Evolutionary conservation across 192 early-diverging fungal genomes (phyloP), one percentile per base, ranked within the genome.

Genomic region (Lobosporangium transversale): DNA sequence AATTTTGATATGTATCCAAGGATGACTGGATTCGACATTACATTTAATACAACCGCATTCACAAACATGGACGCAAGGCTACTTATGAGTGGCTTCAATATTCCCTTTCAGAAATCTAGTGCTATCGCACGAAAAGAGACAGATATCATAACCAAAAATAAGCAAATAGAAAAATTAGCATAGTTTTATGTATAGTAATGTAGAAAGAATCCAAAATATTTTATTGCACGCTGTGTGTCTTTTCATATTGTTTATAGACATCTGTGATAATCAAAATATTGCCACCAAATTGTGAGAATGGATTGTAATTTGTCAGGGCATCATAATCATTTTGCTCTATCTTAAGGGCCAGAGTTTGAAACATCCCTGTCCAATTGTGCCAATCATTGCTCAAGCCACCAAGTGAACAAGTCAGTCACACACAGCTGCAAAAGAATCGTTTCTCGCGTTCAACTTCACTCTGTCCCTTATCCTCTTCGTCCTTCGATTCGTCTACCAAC

Each of bases 1-100:
- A 91, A 93, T 69, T 98, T 95, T 79, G 97, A 99, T 57, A 88
- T 92, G 84, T 95, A 92, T 70, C 97, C 97, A 12, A 74, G 88
- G 56, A 85, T 97, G 78, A 94, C 92, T 27, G 94, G 94, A 21
- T 95, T 95, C 70, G 87, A 90, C 52, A 89, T 99, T 53, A 88
- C 87, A 26, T 90, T 98, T 64, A 84, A 89, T 48, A 97, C 96
- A 5, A 92, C 93, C 2, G 95, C 90, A 3, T 81, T 81, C 65
- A 91, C 83, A 40, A 93, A 96, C 68, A 70, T 86, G 32, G 89
- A 92, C 33, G 92, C 92, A 5, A 88, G 92, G 21, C 68, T 95
- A 45, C 83, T 97, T 58, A 85, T 99, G 58, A 92, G 89, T 78
- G 96, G 94, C 21, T 93, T 98, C 61, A 89, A 92, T 47, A 82